These are phyloP conservation scores for Cyberlindnera nakhonratchasimensis DNA, from an alignment of 805 yeast genomes.

Conservation along the genomic window DNA sequence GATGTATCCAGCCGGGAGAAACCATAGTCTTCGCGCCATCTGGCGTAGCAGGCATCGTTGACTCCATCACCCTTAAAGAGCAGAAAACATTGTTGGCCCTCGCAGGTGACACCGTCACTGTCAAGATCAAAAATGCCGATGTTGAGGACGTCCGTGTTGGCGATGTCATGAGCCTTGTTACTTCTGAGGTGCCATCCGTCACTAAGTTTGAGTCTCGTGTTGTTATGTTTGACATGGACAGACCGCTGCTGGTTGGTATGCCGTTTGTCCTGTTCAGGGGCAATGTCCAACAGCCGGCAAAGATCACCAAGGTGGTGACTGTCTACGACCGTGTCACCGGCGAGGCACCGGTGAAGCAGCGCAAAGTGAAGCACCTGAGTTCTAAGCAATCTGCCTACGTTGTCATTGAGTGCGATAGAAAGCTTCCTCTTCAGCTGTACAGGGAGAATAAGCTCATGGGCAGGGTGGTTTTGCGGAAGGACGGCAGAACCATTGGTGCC, in stretches of 20 bases:
- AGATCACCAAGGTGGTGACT: constrained; percentile 72
- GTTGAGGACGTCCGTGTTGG: constrained; percentile 89
- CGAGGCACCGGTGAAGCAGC: constrained; percentile 68
- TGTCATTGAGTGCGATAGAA: constrained; percentile 73
- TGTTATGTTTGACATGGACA: constrained; percentile 86
- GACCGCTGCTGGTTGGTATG: constrained; percentile 89
- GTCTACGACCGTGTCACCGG: constrained; percentile 93
- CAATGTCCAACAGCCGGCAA: constrained; percentile 92
- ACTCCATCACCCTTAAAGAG: constrained; percentile 88
- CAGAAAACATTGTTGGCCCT: constrained; percentile 73
- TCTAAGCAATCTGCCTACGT: constrained; percentile 97
- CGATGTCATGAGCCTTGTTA: constrained; percentile 89
- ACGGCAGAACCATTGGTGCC: constrained; percentile 99
- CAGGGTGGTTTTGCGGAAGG: constrained; percentile 98
- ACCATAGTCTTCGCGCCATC: constrained; percentile 87
- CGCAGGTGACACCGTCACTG: constrained; percentile 90
- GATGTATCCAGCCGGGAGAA: constrained; percentile 89
- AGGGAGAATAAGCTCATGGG: constrained; percentile 95
- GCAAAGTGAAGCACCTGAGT: constrained; percentile 88
- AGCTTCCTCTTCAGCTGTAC: constrained; percentile 94
- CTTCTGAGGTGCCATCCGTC: constrained; percentile 84
- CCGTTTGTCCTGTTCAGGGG: constrained; percentile 89
- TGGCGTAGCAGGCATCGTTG: constrained; percentile 86
- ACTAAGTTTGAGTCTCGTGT: constrained; percentile 78
- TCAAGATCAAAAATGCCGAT: constrained; percentile 89